Evolutionary conservation across 2,329 filamentous ascomycete genomes (phyloP), one percentile per base, ranked within the genome.

Genomic region (Penicillium capsulatum): DNA sequence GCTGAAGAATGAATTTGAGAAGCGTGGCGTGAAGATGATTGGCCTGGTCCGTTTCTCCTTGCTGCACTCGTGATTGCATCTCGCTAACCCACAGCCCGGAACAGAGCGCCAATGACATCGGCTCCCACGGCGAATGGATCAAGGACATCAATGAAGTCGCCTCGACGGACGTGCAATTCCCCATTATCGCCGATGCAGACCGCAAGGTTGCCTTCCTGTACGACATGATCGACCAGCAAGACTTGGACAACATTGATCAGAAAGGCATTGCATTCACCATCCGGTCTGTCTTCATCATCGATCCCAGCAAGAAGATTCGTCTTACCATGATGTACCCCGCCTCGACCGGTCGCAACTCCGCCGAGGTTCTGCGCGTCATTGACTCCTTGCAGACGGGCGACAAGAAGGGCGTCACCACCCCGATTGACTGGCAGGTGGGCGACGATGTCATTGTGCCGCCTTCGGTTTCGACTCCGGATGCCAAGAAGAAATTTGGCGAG

Each of bases 361-460:
- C 80, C 54, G 85, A 89, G 75, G 82, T 90, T 34, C 79, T 90
- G 58, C 82, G 85, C 61, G 81, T 88, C 53, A 72, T 90, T 64
- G 84, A 89, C 73, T 86, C 83, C 40, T 78, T 90, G 51, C 84
- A 89, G 75, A 83, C 83, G 31, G 88, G 84, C 44, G 90, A 95
- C 72, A 90, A 88, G 79, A 81, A 92, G 78, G 84, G 84, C 57
- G 73, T 94, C 64, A 88, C 85, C 54, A 92, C 86, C 45, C 89
- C 89, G 38, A 91, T 95, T 70, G 86, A 95, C 76, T 95, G 89
- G 89, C 74, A 83, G 33, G 82, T 82, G 28, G 89, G 90, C 36
- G 84, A 94, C 60, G 89, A 96, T 64, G 90, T 95, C 57, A 94
- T 96, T 61, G 86, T 96, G 48, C 87, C 89, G 61, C 87, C 89